Percentiles rank a stretch among this genome's conserved stretches.
phyloP scores from a whole-genome alignment of 306 rosid species.

The Vigna mungo region DNA sequence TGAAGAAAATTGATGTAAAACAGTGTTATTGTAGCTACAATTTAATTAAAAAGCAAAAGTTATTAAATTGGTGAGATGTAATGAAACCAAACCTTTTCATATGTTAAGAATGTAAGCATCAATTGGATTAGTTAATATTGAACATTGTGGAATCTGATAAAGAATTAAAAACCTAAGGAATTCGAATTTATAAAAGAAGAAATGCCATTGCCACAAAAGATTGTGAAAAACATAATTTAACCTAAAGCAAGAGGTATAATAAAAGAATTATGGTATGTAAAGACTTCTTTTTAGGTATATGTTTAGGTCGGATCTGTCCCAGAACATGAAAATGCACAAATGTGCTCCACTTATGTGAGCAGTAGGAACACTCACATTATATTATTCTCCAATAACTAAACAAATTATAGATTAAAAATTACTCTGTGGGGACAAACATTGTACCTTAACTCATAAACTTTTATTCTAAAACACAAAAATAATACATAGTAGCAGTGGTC shows the following conservation, averaged over 20 bases:
- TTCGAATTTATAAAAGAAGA: conserved; percentile 35
- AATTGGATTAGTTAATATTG: not conserved
- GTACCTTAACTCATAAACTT: conserved; percentile 23
- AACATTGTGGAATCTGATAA: conserved; percentile 19
- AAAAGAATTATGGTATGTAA: conserved; percentile 40
- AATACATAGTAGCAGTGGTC: not conserved
- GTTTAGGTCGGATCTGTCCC: conserved; percentile 51
- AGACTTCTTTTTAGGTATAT: conserved; percentile 54
- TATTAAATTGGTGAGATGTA: not conserved
- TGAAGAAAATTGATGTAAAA: too few relatives aligned
- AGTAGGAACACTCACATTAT: conserved; percentile 43
- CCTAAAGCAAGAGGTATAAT: conserved; percentile 45
- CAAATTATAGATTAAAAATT: conserved; percentile 28
- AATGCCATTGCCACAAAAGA: conserved; percentile 45
- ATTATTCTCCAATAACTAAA: conserved; percentile 31
- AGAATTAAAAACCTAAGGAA: conserved; percentile 37
- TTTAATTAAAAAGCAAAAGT: too few relatives aligned
- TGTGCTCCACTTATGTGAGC: conserved; percentile 56
- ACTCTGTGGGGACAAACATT: conserved; percentile 31
- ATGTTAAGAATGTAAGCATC: conserved; percentile 32
- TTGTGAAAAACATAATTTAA: conserved; percentile 38
- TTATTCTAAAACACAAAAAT: conserved; percentile 29
- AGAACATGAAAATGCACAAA: conserved; percentile 54
- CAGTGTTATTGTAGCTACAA: too few relatives aligned
- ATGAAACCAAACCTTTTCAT: not conserved